Base-by-base conservation (phyloP, 176 grass and related monocot genomes). In the Eleusine coracana region DNA sequence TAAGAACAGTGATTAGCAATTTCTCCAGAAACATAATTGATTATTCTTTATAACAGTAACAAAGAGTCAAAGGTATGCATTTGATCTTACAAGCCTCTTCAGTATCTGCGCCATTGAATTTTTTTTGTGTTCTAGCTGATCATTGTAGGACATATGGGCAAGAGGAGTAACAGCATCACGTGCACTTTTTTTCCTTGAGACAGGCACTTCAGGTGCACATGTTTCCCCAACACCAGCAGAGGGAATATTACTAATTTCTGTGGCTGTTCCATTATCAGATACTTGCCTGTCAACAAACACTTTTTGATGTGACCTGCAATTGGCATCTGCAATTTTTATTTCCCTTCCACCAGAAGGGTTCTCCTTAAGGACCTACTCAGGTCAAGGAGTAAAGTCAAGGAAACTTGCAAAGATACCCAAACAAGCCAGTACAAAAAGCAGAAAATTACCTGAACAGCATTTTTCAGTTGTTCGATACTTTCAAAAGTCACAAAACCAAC, bases 41-140 rank as follows among this genome's bases (percentile, higher is more conserved):
- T 41, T 65, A 48, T 15, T 56, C 42, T 64, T n/a, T 48, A 66
- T 56, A 78, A 70, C 3, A 68, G 54, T 56, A 37, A 34, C 31
- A 34, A 34, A 34, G 31, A 34, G 31, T 34, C 45, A 80, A 75
- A 45, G 52, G 29, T 68, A 72, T 77, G 76, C 3, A 41, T 38
- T 69, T 66, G 74, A 62, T 83, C 86, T 91, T 93, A 98, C 96
- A 80, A 98, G 91, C 75, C 72, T 85, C 80, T 98, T 98, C 56
- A 98, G 83, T 81, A 81, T 86, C 78, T 96, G 91, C 9, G 80
- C 86, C 77, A 98, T 78, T 25, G 83, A 86, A 46, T 86, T 86
- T 55, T 90, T 93, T 64, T 98, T 98, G 65, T 98, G 89, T 29
- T 98, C 96, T 80, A 98, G 87, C 88, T 98, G 96, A 46, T 93